Conservation (phyloP, 148 eudicot genomes). For the Rhododendron kiyosumense region DNA sequence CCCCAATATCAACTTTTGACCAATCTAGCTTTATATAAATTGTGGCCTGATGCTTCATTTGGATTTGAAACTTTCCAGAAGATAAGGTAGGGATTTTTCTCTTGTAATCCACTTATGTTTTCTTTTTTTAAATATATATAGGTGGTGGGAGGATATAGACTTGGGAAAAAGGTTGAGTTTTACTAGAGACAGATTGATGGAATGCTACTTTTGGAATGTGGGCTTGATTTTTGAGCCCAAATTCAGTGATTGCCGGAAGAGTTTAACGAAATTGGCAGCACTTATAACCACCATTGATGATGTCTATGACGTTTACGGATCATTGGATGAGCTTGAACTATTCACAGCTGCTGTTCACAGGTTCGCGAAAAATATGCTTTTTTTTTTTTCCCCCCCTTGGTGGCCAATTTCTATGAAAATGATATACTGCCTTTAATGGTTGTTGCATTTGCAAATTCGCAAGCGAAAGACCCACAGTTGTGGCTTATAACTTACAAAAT, state of each 20-base stretch:
- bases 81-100: too few species aligned
- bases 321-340: slow-evolving; percentile 19
- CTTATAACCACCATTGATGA: slow-evolving; percentile 25
- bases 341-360: too few species aligned
- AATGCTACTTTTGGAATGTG: slow-evolving; percentile 6
- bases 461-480: not conserved
- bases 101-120: too few species aligned
- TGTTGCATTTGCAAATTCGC: not conserved
- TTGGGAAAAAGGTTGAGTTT: slow-evolving; percentile 14
- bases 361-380: too few species aligned
- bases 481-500: not conserved
- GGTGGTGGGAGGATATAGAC: slow-evolving; percentile 16
- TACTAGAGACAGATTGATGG: slow-evolving; percentile 9
- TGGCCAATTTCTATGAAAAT: too few species aligned
- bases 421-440: not conserved
- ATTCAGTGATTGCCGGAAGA: slow-evolving; percentile 11
- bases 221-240: slow-evolving; percentile 15
- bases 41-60: too few species aligned
- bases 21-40: too few species aligned
- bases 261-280: slow-evolving; percentile 8
- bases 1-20: too few species aligned
- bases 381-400: too few species aligned
- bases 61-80: not conserved
- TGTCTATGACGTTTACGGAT: slow-evolving; percentile 27
- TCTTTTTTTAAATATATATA: not conserved